These are phyloP conservation scores for Trametes maxima DNA, from an alignment of 768 basidiomycete species.

Conservation along the genomic window DNA sequence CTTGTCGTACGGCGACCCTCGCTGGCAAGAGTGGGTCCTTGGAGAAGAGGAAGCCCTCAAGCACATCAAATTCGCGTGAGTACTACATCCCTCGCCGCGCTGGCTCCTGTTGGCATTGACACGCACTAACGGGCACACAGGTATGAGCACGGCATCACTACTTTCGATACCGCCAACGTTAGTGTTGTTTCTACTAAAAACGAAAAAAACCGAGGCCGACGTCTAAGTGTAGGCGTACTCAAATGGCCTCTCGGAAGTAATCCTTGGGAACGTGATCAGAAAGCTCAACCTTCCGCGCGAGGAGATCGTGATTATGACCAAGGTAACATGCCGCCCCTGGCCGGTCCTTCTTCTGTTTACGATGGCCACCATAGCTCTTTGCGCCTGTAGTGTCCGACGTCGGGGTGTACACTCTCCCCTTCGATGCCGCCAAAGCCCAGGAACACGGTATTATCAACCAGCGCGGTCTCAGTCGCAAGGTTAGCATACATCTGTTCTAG, in stretches of 20 bases:
- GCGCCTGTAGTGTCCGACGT: background rate
- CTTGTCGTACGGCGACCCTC: slow-evolving; percentile 36
- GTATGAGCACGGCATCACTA: slow-evolving; percentile 45
- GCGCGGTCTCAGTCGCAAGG: slow-evolving; percentile 31
- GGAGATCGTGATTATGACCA: slow-evolving; percentile 51
- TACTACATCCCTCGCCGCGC: background rate
- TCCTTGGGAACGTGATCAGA: slow-evolving; percentile 49
- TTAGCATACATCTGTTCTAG: background rate
- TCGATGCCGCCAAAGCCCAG: slow-evolving; percentile 13
- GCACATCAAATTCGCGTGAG: slow-evolving; percentile 44
- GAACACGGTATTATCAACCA: slow-evolving; percentile 26
- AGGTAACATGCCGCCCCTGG: slow-evolving; percentile 26
- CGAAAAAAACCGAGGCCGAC: background rate
- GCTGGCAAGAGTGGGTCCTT: slow-evolving; percentile 41
- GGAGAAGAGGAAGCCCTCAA: slow-evolving; percentile 38
- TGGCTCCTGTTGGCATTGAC: background rate
- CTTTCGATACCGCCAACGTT: slow-evolving; percentile 41
- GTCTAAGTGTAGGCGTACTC: slow-evolving; percentile 32
- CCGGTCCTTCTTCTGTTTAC: background rate
- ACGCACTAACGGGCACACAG: slow-evolving; percentile 19
- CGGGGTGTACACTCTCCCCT: background rate
- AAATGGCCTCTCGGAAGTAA: slow-evolving; percentile 41
- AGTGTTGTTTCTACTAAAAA: background rate
- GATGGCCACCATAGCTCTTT: slow-evolving; percentile 3
- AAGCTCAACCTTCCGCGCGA: slow-evolving; percentile 47